Evolutionary conservation across 202 grass and related monocot species (phyloP), one percentile per base, ranked within the genome.

Genomic region (Setaria viridis): DNA sequence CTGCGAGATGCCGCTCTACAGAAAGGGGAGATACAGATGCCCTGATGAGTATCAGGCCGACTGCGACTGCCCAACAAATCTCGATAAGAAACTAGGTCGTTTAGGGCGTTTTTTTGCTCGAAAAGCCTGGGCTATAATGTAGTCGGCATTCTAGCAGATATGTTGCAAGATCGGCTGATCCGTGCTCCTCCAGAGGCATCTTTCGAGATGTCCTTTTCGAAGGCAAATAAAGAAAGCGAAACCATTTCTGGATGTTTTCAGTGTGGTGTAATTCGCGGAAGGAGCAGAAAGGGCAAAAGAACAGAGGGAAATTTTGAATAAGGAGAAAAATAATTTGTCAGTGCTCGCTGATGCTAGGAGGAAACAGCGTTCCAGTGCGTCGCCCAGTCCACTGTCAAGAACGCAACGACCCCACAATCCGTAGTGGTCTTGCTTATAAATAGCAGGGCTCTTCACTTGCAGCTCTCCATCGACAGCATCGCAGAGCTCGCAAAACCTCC

Each of bases 401-500:
- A 35, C 2, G 60, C 13, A 71, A 48, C 34, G 77, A 71, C 39
- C 76, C 60, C 54, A 73, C 34, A 58, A 11, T 7, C 51, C 20
- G 20, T 70, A 13, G 79, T 16, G 19, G 41, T n/a, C 53, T 81
- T 48, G 64, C 81, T 79, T 91, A 91, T 91, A 91, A 91, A 87
- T 91, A 80, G 59, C 59, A 63, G 70, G 46, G 54, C 10, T 70
- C 81, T 32, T 43, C 81, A 64, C 55, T 84, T 84, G 70, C 81
- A 68, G 47, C 63, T 71, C 9, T 7, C 71, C 71, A 51, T 72
- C 35, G 45, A 70, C 80, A 62, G 9, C 68, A 79, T 32, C 74
- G 37, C 62, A 87, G 7, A 34, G 76, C 56, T 41, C 58, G 72
- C 42, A 70, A 77, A 81, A 84, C 76, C 45, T 84, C 66, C 72